Evolutionary conservation across 202 grass and related monocot genomes (phyloP).

Genomic region (Setaria italica): DNA sequence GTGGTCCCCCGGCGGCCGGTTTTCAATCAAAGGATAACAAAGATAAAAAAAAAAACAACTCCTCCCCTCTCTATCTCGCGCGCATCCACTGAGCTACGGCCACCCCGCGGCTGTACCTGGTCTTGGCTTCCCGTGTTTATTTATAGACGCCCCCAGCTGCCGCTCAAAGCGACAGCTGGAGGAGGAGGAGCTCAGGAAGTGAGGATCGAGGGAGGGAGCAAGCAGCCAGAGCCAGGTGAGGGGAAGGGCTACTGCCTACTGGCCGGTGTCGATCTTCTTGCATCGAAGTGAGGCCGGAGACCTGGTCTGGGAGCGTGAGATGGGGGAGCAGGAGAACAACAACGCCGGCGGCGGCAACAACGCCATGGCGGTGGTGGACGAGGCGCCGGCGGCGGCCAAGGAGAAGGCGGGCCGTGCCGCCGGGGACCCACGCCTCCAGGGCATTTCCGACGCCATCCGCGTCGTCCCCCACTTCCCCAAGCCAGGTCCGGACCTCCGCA

Average conservation of each 20-base stretch:
- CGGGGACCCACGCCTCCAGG: conserved; percentile 64
- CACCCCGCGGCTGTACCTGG: conserved; percentile 35
- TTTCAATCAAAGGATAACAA: conserved; percentile 40
- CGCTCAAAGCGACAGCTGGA: conserved; percentile 46
- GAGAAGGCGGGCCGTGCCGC: conserved; percentile 31
- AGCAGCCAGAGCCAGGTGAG: background rate
- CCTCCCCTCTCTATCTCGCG: background rate
- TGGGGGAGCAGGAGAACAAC: conserved; percentile 54
- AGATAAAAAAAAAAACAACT: conserved; percentile 22
- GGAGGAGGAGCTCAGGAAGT: background rate
- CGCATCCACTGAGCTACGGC: conserved; percentile 27
- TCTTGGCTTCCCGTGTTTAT: conserved; percentile 19
- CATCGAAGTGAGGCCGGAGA: background rate
- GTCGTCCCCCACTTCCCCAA: conserved; percentile 90
- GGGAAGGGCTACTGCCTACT: background rate
- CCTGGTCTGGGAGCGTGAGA: background rate
- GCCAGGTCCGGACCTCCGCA: conserved; percentile 55
- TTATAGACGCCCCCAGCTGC: conserved; percentile 42
- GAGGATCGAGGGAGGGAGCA: background rate
- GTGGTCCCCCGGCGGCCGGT: conserved; percentile 55
- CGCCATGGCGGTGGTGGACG: conserved; percentile 29
- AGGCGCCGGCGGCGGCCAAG: conserved; percentile 36
- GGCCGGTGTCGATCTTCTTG: background rate
- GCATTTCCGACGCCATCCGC: conserved; percentile 72
- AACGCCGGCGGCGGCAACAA: background rate